Evolutionary conservation across 495 filamentous ascomycete genomes (phyloP), one percentile per base, ranked within the genome.

Genomic region (Aspergillus kassunensis): DNA sequence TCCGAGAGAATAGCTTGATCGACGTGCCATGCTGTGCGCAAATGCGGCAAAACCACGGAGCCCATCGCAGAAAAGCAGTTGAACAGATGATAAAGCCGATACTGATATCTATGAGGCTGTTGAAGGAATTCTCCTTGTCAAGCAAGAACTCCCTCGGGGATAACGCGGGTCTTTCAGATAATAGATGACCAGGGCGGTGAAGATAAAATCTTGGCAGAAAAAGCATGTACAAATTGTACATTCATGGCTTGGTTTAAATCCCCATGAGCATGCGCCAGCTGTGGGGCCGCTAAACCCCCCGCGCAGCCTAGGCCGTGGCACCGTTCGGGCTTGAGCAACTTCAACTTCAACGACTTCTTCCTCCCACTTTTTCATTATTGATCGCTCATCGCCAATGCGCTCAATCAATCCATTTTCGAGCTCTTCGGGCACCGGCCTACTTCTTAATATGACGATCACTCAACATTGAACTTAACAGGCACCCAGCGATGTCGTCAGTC

Each of bases 1-100:
- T 98, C 93, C 12, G 83, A 85, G 57, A 93, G 82, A 60, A 95
- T 95, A 41, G 88, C 89, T 72, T 96, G 91, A 73, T 96, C 91
- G 52, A 96, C 90, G 60, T 96, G 91, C 92, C 93, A 97, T 57
- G 90, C 93, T 11, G 89, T 95, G 49, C 82, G 80, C 29, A 98
- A 80, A 71, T 98, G 93, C 16, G 93, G 93, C 12, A 98, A 81
- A 12, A 97, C 89, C 48, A 97, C 88, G 48, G 90, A 96, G 63
- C 91, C 89, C 87, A 93, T 95, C n/a, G n/a, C n/a, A n/a, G n/a
- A n/a, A n/a, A 7, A 34, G 7, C 24, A 49, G n/a, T 16, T 40
- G 8, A 39, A 9, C 1, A 12, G 18, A 19, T 18, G 29, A 18
- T 13, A 27, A 24, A 21, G n/a, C 24, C 23, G 34, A 30, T 31